Evolutionary conservation across 2,329 filamentous ascomycete species (phyloP).

Genomic region (Sarocladium oryzae): DNA sequence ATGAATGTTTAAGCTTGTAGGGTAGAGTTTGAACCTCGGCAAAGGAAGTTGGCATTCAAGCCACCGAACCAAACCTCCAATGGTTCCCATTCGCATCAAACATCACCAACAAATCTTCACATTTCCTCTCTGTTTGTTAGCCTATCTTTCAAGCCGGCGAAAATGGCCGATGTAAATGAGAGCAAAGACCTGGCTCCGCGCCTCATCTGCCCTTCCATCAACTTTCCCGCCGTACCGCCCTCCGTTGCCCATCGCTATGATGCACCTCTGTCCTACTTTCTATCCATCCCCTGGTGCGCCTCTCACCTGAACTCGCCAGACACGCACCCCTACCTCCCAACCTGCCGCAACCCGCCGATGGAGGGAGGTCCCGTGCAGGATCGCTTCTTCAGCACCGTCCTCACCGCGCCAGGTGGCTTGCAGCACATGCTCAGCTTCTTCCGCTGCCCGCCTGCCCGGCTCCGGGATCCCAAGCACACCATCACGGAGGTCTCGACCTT

Average conservation of each 20-base stretch:
- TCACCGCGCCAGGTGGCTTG: slow-evolving; percentile 22
- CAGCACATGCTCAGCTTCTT: slow-evolving; percentile 29
- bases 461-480: slow-evolving; percentile 11
- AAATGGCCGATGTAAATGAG: not conserved
- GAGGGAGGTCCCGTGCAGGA: slow-evolving; percentile 24
- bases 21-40: not conserved
- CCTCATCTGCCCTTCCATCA: not conserved
- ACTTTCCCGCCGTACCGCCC: not conserved
- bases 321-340: slow-evolving; percentile 26
- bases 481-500: slow-evolving; percentile 24
- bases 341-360: slow-evolving; percentile 24
- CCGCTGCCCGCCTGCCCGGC: not conserved
- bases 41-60: no score
- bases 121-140: no score
- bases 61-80: no score
- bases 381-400: slow-evolving; percentile 27
- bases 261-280: slow-evolving; percentile 22
- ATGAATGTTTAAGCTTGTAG: no score
- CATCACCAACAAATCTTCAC: no score
- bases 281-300: slow-evolving; percentile 29
- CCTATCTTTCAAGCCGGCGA: not conserved
- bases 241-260: not conserved
- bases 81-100: no score
- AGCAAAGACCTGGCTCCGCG: not conserved
- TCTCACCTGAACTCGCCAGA: slow-evolving; percentile 20